Percentiles rank a stretch among this genome's conserved stretches.
Evolutionary conservation across 805 yeast genomes (phyloP).

Genomic region (Teunomyces lycoperdinae): DNA sequence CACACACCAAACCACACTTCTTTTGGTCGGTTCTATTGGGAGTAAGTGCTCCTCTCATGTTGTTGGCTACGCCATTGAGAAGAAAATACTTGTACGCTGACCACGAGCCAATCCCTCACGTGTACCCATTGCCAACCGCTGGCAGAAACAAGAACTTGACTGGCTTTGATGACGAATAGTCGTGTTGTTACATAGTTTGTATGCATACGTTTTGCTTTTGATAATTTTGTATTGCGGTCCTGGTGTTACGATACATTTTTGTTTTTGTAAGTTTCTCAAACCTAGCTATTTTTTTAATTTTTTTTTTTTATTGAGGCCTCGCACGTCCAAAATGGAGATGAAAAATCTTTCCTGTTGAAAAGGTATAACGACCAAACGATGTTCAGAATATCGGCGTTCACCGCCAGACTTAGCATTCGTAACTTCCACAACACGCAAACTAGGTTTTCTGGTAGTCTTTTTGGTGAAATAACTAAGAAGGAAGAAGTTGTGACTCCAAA

Average conservation of each 20-base stretch:
- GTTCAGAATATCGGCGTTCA: constrained; percentile 4
- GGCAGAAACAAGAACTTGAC: constrained; percentile 45
- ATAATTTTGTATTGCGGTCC: neutral
- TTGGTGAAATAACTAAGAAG: constrained; percentile 32
- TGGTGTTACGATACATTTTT: neutral
- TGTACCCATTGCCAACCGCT: constrained; percentile 56
- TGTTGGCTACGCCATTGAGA: constrained; percentile 65
- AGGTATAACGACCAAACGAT: neutral
- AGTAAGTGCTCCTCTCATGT: constrained; percentile 61
- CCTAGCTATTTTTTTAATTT: neutral
- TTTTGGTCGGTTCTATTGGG: constrained; percentile 66
- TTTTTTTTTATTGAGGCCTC: neutral
- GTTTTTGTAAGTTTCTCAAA: neutral
- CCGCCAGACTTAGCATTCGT: neutral
- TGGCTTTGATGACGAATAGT: constrained; percentile 54
- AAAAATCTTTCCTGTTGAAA: neutral
- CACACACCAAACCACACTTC: constrained; percentile 73
- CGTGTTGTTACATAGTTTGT: neutral
- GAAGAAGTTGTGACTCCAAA: constrained; percentile 7
- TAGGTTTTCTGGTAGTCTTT: constrained; percentile 18
- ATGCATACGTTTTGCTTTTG: neutral
- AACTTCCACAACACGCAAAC: constrained; percentile 10
- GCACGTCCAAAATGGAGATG: neutral
- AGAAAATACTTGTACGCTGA: constrained; percentile 64
- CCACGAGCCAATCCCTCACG: constrained; percentile 62